These are phyloP conservation scores for Phialophora expanda DNA, from an alignment of 2,329 filamentous ascomycete genomes.

Conservation along the genomic window DNA sequence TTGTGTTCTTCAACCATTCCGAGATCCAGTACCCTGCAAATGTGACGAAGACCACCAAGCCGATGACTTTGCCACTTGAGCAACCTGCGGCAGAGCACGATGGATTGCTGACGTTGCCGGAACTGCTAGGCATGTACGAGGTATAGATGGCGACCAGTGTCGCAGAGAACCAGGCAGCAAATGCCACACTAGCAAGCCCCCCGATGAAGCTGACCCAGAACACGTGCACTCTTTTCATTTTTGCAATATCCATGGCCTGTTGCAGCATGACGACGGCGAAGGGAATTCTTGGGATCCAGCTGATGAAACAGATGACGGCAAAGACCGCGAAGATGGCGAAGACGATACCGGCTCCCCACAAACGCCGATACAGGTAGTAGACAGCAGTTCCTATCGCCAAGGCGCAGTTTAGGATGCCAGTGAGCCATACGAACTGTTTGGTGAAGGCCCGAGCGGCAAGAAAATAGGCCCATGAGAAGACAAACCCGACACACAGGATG, in stretches of 20 bases:
- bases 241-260: constrained; percentile 83
- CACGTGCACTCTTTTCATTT: constrained; percentile 76
- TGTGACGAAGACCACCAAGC: constrained; percentile 81
- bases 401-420: constrained; percentile 83
- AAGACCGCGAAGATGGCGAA: constrained; percentile 84
- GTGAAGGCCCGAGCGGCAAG: constrained; percentile 76
- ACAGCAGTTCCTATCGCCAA: constrained; percentile 84
- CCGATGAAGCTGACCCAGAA: constrained; percentile 85
- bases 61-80: constrained; percentile 77
- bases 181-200: constrained; percentile 74
- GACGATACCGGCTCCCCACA: constrained; percentile 84
- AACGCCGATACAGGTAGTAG: constrained; percentile 77
- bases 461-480: constrained; percentile 79
- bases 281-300: constrained; percentile 87
- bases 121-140: constrained; percentile 71
- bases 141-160: constrained; percentile 87
- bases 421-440: constrained; percentile 91
- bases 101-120: constrained; percentile 53
- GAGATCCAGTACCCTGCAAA: constrained; percentile 95
- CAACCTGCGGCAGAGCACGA: constrained; percentile 64
- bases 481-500: constrained; percentile 72
- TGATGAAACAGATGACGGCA: constrained; percentile 79
- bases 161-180: constrained; percentile 83
- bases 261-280: constrained; percentile 90
- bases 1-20: constrained; percentile 91